These are phyloP conservation scores for Podospora pseudopauciseta DNA, from an alignment of 495 filamentous ascomycete species.

Conservation along the genomic window DNA sequence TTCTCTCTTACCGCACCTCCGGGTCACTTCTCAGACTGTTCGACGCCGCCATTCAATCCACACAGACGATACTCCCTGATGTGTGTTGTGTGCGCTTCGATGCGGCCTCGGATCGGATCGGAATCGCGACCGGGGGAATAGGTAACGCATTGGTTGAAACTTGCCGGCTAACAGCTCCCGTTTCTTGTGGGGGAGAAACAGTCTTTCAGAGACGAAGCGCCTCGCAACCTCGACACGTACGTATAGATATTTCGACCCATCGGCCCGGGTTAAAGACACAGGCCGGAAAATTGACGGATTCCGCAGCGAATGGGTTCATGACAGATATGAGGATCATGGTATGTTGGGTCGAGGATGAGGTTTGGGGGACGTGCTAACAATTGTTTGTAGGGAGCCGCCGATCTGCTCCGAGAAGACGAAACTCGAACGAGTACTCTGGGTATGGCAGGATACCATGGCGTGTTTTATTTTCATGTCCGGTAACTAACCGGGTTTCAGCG, in stretches of 20 bases:
- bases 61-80: constrained; percentile 21
- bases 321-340: constrained; percentile 70
- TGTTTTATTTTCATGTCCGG: neutral
- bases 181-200: constrained; percentile 31
- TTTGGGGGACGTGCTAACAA: neutral
- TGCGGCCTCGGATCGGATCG: constrained; percentile 22
- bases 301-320: constrained; percentile 83
- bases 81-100: constrained; percentile 21
- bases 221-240: constrained; percentile 52
- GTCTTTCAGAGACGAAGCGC: constrained; percentile 49
- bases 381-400: constrained; percentile 22
- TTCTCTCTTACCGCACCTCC: constrained; percentile 20
- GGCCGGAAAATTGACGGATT: constrained; percentile 15
- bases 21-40: constrained; percentile 21
- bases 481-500: constrained; percentile 34
- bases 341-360: neutral
- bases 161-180: constrained; percentile 34
- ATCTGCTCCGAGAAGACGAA: constrained; percentile 36
- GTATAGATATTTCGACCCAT: constrained; percentile 18
- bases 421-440: constrained; percentile 51
- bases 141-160: constrained; percentile 21
- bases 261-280: constrained; percentile 1
- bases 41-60: constrained; percentile 28
- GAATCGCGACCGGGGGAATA: constrained; percentile 29
- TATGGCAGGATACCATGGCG: constrained; percentile 30